These are phyloP conservation scores for Acanthamoeba castellanii DNA, from an alignment of 208 protist species.

Conservation along the genomic window DNA sequence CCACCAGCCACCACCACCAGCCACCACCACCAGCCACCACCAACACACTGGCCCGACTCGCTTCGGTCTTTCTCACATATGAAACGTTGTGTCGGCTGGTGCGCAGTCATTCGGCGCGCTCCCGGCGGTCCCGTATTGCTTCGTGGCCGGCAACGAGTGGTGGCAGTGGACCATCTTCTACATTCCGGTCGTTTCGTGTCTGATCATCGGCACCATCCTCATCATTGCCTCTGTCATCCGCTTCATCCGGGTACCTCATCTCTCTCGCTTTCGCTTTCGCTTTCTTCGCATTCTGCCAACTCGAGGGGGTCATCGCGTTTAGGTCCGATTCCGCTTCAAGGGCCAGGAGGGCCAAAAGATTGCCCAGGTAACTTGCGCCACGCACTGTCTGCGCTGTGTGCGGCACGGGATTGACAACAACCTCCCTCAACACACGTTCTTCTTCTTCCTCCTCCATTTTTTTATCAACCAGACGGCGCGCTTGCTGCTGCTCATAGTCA, in stretches of 20 bases:
- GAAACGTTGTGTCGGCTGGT: not conserved
- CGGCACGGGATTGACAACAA: no score
- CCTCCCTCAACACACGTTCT: no score
- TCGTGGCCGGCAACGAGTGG: conserved; percentile 43
- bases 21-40: not conserved
- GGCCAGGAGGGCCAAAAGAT: not conserved
- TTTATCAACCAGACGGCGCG: not conserved
- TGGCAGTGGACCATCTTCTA: conserved; percentile 60
- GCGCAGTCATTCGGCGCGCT: not conserved
- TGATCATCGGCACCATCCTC: not conserved
- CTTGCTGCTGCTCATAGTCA: conserved; percentile 10
- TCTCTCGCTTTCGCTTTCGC: not conserved
- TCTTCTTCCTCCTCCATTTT: not conserved
- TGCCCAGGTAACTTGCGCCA: not conserved
- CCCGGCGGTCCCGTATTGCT: not conserved
- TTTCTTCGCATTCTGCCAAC: no score
- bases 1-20: not conserved
- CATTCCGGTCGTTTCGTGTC: not conserved
- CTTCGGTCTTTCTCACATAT: no score
- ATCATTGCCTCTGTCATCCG: not conserved
- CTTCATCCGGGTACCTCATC: not conserved
- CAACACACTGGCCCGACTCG: not conserved
- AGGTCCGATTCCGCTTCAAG: conserved; percentile 32
- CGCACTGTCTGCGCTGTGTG: not conserved
- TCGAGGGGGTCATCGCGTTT: not conserved